Evolutionary conservation across 805 yeast species (phyloP), one percentile per base, ranked within the genome.

Genomic region (Yamadazyma scolyti): DNA sequence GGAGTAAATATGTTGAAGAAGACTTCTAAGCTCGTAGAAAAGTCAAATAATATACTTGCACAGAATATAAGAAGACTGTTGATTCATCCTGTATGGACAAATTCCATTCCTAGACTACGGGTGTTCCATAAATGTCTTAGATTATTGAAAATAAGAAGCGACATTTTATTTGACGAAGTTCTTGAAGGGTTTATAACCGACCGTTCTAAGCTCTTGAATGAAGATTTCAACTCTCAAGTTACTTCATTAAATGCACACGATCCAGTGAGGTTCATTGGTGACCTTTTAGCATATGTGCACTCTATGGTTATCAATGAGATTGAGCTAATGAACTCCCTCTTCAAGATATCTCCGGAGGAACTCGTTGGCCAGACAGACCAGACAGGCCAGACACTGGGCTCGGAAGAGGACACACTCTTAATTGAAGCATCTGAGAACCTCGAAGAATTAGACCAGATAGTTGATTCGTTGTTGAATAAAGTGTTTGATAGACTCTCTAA

Each of bases 231-330:
- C 23, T 58, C 57, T 16, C 36, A 36, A 20, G 26, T 35, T 10
- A 31, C 28, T 18, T 18, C 31, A 29, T 29, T 12, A 34, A 37
- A 81, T 6, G 80, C 84, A 0, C 82, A 82, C 52, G 96, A 90
- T 51, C 84, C 96, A 1, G 65, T 79, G 16, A 67, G 96, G 33
- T 89, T 79, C 42, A 65, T 86, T 11, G 95, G 97, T 16, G 96
- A 88, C 51, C 69, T 93, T 19, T 61, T 93, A 22, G 97, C 97
- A 0, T 84, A 83, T 63, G 71, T 88, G 2, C 97, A 93, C 51
- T 75, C 89, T 2, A 71, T 85, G 4, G 79, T 88, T 18, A 95
- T 88, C 4, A 85, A 86, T 56, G 98, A 93, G 54, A 71, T 78
- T 23, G 98, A 93, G 49, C 68, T 81, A 18, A 69, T 90, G 4